A percentile compares a stretch with the other conserved stretches of the same genome.
Conservation (phyloP, 2,329 filamentous ascomycete species). For the Thelonectria discophora region DNA sequence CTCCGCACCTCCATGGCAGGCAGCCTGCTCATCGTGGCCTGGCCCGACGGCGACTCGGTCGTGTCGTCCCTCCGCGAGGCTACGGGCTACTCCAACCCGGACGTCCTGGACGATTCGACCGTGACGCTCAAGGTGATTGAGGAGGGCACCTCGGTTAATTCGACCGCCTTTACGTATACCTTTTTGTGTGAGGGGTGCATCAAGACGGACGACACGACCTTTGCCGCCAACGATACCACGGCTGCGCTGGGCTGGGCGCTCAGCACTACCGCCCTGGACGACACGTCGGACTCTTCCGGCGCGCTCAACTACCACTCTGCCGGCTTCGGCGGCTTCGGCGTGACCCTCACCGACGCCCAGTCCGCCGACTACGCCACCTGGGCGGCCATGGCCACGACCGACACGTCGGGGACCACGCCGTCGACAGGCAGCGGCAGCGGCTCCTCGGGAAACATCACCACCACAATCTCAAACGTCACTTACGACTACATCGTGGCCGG, state of each 20-base stretch:
- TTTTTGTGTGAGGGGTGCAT: constrained; percentile 71
- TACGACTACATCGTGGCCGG: constrained; percentile 73
- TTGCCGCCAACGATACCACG: constrained; percentile 54
- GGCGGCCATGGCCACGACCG: constrained; percentile 55
- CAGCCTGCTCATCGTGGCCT: constrained; percentile 66
- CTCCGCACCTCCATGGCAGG: constrained; percentile 66
- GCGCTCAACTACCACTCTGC: constrained; percentile 53
- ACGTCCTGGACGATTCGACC: constrained; percentile 68
- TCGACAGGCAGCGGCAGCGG: constrained; percentile 43
- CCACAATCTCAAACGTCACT: constrained; percentile 44
- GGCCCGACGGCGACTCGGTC: constrained; percentile 62
- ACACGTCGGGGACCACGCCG: constrained; percentile 43
- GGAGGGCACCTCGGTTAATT: constrained; percentile 65
- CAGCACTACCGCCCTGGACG: constrained; percentile 53
- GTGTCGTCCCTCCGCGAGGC: constrained; percentile 67
- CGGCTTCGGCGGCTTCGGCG: constrained; percentile 55
- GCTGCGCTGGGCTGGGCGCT: constrained; percentile 67
- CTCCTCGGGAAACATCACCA: constrained; percentile 42
- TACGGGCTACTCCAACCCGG: constrained; percentile 66
- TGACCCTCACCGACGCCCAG: constrained; percentile 50
- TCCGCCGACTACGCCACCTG: constrained; percentile 53
- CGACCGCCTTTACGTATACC: constrained; percentile 68
- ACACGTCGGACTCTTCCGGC: constrained; percentile 44
- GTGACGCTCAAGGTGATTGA: constrained; percentile 59
- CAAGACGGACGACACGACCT: constrained; percentile 55